phyloP scores from a whole-genome alignment of 148 eudicot genomes.

The Silene latifolia region DNA sequence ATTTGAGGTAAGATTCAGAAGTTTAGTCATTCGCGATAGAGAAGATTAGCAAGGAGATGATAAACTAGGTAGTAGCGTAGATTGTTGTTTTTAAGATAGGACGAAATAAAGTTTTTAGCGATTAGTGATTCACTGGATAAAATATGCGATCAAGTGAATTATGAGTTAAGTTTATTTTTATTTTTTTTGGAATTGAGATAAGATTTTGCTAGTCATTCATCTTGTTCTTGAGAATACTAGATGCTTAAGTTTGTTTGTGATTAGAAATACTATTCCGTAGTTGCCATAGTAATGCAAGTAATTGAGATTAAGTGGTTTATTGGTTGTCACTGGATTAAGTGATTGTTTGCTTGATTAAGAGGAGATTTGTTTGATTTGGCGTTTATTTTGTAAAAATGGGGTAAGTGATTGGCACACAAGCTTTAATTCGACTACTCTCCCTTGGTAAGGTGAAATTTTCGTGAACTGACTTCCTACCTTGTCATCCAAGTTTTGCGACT shows the following conservation, averaged over 20 bases:
- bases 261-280: background rate
- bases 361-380: background rate
- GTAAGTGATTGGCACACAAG: background rate
- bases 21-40: no score
- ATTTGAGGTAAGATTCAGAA: no score
- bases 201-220: background rate
- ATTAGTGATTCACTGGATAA: background rate
- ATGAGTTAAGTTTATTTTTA: background rate
- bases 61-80: background rate
- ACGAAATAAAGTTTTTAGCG: background rate
- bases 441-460: no score
- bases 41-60: background rate
- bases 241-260: background rate
- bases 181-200: background rate
- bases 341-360: background rate
- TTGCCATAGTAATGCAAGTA: background rate
- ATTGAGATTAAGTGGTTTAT: background rate
- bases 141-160: background rate
- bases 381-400: background rate
- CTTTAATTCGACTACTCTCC: no score
- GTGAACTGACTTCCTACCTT: no score
- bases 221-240: background rate
- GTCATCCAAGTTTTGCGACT: no score
- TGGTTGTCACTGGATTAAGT: background rate
- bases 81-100: background rate